Evolutionary conservation across 2,329 filamentous ascomycete genomes (phyloP).

Genomic region (Diatrype stigma): DNA sequence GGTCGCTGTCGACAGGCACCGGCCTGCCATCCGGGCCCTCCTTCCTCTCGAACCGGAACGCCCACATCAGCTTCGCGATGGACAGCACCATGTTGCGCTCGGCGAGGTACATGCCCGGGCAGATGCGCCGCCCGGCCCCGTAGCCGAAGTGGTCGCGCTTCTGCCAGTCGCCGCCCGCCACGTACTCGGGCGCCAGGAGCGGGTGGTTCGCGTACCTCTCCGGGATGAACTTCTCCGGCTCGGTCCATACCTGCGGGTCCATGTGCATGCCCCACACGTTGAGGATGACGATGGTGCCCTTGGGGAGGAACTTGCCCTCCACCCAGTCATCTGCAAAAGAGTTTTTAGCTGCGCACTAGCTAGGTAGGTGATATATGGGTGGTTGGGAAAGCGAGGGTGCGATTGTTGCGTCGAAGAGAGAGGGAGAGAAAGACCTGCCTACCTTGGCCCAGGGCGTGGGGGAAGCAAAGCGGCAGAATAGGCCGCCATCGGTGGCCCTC

Average conservation of each 20-base stretch:
- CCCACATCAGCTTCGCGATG: conserved; percentile 30
- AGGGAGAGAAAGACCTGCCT: no score
- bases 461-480: conserved; percentile 29
- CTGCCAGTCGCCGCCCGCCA: conserved; percentile 20
- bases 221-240: conserved; percentile 21
- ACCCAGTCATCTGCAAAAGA: conserved; percentile 31
- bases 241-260: conserved; percentile 14
- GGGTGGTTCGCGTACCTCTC: conserved; percentile 13
- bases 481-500: conserved; percentile 38
- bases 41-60: conserved; percentile 26
- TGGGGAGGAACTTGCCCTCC: conserved; percentile 37
- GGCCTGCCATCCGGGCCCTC: conserved; percentile 4
- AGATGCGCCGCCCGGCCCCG: no score
- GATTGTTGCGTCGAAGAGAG: no score
- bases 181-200: conserved; percentile 16
- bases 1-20: conserved; percentile 6
- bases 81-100: no score
- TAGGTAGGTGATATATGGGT: no score
- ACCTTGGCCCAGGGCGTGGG: conserved; percentile 28
- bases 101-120: no score
- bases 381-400: background rate
- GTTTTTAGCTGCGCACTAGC: no score
- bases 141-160: conserved; percentile 39
- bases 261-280: conserved; percentile 31
- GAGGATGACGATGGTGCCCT: conserved; percentile 31